Base-by-base conservation (phyloP, 176 grass and related monocot species). In the Carex kokanica region DNA sequence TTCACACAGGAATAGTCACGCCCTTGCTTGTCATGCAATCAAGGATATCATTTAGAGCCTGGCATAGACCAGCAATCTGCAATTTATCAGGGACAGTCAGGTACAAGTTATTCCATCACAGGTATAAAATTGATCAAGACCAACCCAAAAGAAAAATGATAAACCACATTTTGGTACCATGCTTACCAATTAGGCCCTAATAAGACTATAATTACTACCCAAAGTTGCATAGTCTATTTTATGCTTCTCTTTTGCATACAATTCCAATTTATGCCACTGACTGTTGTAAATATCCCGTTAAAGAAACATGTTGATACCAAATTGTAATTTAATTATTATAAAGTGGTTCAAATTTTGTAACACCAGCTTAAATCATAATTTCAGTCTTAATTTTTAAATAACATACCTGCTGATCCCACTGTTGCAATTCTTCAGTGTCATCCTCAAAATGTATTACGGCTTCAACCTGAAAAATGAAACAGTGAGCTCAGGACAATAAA, bases 391-490 rank as follows among this genome's bases (percentile, higher is more conserved):
- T 43, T 43, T 43, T 43, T 21, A 21, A 81, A 17, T 10, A 78
- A 84, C 91, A 81, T 74, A 95, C 97, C 91, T 99, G 91, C 49
- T 95, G 86, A 81, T 99, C 97, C 97, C 97, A 99, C 84, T 95
- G 96, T 86, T 92, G 93, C 7, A 99, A 84, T 87, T 91, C 93
- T 83, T 95, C 96, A 0, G 91, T 93, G 81, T 99, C 97, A 64
- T 99, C 97, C 20, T 99, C 97, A 87, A 99, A 99, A 93, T 99
- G 93, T 89, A 99, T 99, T 63, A 99, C 77, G 47, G 93, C 89
- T 83, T 99, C 93, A 86, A 99, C 97, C 97, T 99, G 78, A 54
- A 31, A 67, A 70, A 84, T 67, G 65, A 81, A 0, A 53, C 15
- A 57, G 7, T 64, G 4, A 49, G 23, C 21, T 18, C 6, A 32